Base-by-base conservation (phyloP, 2,329 filamentous ascomycete species). In the Davidsoniella neocaledoniae region DNA sequence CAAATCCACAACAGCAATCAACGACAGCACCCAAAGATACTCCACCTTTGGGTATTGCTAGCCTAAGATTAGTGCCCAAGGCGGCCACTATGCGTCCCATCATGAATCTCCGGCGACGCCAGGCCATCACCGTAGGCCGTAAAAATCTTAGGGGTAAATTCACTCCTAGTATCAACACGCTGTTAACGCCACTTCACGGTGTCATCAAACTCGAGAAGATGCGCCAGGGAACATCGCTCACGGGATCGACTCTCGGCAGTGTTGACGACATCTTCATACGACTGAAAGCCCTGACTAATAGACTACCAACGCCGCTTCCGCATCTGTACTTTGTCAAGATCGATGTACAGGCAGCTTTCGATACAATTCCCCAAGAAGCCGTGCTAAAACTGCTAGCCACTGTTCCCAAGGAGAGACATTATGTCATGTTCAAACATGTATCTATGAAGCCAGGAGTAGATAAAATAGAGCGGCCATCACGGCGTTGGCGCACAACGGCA, bases 261-360 rank as follows among this genome's bases (percentile, higher is more conserved):
- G 77, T 91, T 2, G 76, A 79, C 2, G 86, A 94, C 49, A 78
- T 98, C 40, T 86, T 91, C 57, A 66, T 69, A 10, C 79, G 78
- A 17, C 65, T 98, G 19, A 83, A 81, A 54, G 58, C 56, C 0
- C 96, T 94, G 66, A 82, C 81, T 55, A 57, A 63, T 2, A 63
- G 56, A 0, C 61, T 83, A 21, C 29, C 40, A 5, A 19, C 14
- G 16, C 43, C 43, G 12, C 64, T 95, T 1, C 52, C 52, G 5
- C 68, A 63, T 4, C 64, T 95, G 1, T 96, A 84, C 63, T 94
- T 96, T 64, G 88, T 81, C 53, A 98, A 98, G 61, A 70, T 94
- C 10, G 91, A 98, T 59, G 88, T 98, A 17, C 77, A 85, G 60
- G 79, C 86, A 2, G 94, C 90, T 57, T 98, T 95, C 61, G 91